phyloP scores from a whole-genome alignment of 140 eudicot species.

The Ambrosia hybrid region DNA sequence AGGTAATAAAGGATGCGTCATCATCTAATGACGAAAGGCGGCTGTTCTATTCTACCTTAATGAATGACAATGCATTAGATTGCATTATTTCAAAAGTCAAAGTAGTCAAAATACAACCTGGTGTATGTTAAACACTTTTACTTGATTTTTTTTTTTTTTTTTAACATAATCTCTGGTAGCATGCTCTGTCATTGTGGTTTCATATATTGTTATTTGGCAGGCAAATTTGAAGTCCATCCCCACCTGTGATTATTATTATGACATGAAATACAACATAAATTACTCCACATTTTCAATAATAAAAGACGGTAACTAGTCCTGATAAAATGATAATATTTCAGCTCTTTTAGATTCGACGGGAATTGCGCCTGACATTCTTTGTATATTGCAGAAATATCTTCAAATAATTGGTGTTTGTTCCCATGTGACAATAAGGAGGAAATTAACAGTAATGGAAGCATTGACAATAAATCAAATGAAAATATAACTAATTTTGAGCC shows the following conservation, averaged over 20 bases:
- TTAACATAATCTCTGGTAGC: neutral
- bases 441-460: constrained; percentile 25
- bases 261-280: constrained; percentile 62
- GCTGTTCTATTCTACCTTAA: constrained; percentile 49
- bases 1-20: constrained; percentile 57
- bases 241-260: constrained; percentile 59
- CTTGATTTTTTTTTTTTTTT: neutral
- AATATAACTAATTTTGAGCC: constrained; percentile 15
- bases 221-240: constrained; percentile 48
- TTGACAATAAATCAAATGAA: constrained; percentile 26
- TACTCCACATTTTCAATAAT: constrained; percentile 63
- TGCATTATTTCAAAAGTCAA: constrained; percentile 68
- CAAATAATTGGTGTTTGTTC: constrained; percentile 34
- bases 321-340: neutral
- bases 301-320: constrained; percentile 38
- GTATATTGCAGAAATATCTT: constrained; percentile 22
- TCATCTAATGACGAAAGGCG: constrained; percentile 50
- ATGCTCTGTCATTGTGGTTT: constrained; percentile 13
- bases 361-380: constrained; percentile 15
- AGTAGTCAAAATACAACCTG: constrained; percentile 42
- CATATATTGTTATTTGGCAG: constrained; percentile 40
- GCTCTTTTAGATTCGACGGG: neutral
- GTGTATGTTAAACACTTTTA: constrained; percentile 35
- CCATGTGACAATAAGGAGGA: constrained; percentile 30
- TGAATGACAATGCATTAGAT: constrained; percentile 60